Base-by-base conservation (phyloP, 768 basidiomycete species). In the Suillus ampliporus region DNA sequence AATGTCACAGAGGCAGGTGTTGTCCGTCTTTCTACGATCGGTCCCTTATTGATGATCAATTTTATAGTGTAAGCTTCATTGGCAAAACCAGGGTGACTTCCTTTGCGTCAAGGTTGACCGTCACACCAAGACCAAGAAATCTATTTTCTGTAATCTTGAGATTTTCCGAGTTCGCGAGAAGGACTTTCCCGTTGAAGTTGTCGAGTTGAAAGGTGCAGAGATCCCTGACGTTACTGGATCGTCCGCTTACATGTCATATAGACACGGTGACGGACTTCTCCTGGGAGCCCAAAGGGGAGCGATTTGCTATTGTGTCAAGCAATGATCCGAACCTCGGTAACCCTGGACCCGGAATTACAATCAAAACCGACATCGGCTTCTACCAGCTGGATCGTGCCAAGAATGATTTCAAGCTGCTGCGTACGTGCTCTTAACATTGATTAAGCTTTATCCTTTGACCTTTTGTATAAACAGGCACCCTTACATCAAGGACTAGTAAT, bases 51-150 rank as follows among this genome's bases (percentile, higher is more conserved):
- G 52, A 58, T 47, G 64, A 63, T 47, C 13, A 47, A 13, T 14
- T 1, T 68, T 47, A 11, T 71, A 99, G 96, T 98, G 97, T 76
- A 97, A 97, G 79, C 85, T 99, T 47, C 90, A 91, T 77, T 99
- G 95, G 95, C 97, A 99, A 80, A 97, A 95, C 71, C 92, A 95
- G 74, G 97, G 97, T 40, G 95, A 99, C 76, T 99, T 94, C 81
- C 86, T 99, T 17, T 99, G 97, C 71, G 97, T 99, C 76, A 98
- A 97, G 79, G 97, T 99, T 60, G 97, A 99, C 79, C 91, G 97
- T 56, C 95, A 97, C 75, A 96, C 95, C 28, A 99, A 99, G 80
- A 97, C 97, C 5, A 97, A 97, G 79, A 99, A 99, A 80, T 95
- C 95, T 5, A 94, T 92, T 35, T 98, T 95, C 81, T 97, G 96